Evolutionary conservation across 768 basidiomycete genomes (phyloP), one percentile per base, ranked within the genome.

Genomic region (Psilocybe sp.): DNA sequence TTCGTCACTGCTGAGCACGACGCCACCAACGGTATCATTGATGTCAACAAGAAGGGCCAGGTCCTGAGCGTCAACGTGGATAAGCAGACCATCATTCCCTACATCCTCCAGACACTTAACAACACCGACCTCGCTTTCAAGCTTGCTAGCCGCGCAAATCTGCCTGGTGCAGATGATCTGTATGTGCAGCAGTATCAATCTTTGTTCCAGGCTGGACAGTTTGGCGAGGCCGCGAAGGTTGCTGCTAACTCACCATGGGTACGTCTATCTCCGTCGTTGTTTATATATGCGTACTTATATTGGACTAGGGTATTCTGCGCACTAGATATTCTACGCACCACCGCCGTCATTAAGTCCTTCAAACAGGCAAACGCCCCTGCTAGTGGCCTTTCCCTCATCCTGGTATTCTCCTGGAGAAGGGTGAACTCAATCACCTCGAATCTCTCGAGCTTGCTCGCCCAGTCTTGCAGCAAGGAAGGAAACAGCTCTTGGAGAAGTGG

Each of bases 1-100:
- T 99, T 99, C 66, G 94, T 97, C 40, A 98, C 97, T 11, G 92
- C 96, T 32, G 95, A 98, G 63, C 93, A 98, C 63, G 95, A 98
- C 67, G 81, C 85, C 14, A 85, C 87, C 3, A 82, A 92, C 63
- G 97, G 97, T 74, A 97, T 99, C 68, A 92, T 99, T 55, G 96
- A 96, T 57, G 94, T 99, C 64, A 99, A 99, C 82, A 92, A 96
- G 80, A 98, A 98, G 73, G 97, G 97, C 31, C 97, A 99, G 69
- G 93, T 98, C 14, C 79, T 99, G 47, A 94, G 92, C 59, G 97
- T 99, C 55, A 93, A 87, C 56, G 88, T 98, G 56, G 97, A 99
- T 68, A 97, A 98, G 64, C 85, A 92, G 62, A 94, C 93, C 15
- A 84, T 98, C 62, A 84, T 99, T 56, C 96, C 96, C 2, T 99